Base-by-base conservation (phyloP, 768 basidiomycete genomes). In the Nidularia pulvinata region DNA sequence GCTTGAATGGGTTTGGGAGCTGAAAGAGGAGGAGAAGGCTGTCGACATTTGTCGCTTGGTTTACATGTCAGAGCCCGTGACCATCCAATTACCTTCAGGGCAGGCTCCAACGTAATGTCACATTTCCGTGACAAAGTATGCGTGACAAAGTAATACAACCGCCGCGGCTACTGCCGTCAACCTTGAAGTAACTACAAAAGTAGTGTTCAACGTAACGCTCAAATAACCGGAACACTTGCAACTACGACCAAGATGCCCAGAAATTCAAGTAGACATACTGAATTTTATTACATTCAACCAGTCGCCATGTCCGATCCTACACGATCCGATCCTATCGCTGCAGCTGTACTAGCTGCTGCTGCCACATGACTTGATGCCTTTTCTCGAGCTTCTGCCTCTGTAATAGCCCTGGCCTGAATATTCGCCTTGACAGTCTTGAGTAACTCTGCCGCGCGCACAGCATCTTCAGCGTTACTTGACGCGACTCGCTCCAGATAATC, bases 391-490 rank as follows among this genome's bases (percentile, higher is more conserved):
- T 59, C 57, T 55, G 51, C 52, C 54, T 56, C 65, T 11, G 51
- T 43, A 30, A 56, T 46, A 39, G 61, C 56, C 55, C 54, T 66
- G 42, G 63, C 62, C 48, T 68, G 62, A n/a, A 78, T 59, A 42
- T 64, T 61, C 42, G 60, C 53, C 56, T 81, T 83, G 16, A 86
- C 70, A 19, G 67, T 70, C 62, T 89, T 89, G 55, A 94, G 69
- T 64, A 91, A 68, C 42, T 92, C 91, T 42, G 83, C 76, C 0
- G 91, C 93, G 51, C 78, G 79, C 10, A 79, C 81, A 14, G 90
- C 89, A 60, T 95, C 92, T 62, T 93, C 91, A 9, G 84, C 83
- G 69, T 95, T 94, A 61, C 89, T 93, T 46, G 70, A 70, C 3
- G 90, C 85, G 30, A 97, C 84, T 47, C 76, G 77, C 54, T 92